Base-by-base conservation (phyloP, 257 asterid species). In the Fraxinus anomala region DNA sequence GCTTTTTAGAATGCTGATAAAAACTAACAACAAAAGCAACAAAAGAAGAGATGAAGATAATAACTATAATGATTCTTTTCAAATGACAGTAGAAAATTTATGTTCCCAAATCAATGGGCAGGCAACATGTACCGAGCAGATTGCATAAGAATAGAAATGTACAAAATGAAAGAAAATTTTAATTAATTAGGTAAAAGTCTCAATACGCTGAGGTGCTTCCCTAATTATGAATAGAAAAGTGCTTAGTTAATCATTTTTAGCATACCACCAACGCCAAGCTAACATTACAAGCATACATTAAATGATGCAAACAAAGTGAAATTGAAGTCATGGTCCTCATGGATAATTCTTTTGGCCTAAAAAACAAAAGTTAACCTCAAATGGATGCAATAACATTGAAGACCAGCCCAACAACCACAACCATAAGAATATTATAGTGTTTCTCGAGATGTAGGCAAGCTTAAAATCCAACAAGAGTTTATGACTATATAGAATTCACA, bases 21-120 rank as follows among this genome's bases (percentile, higher is more conserved):
- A 51, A 7, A 19, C 30, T 3, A 67, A 68, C 40, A 59, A 69
- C 77, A 59, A 78, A 37, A 66, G 19, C 51, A 71, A 28, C 70
- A 74, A 72, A 24, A 33, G 39, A 75, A 30, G 24, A 54, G 3
- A 54, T 17, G 65, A 54, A 54, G 5, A 42, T 12, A 42, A 54
- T 61, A 21, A 61, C 4, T 77, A 56, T 34, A 68, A 6, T 54
- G 31, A 28, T 23, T 72, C 77, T 31, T 21, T 36, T 26, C 30
- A 63, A 24, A 68, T 76, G 65, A 47, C 39, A 59, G 13, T 13
- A 56, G 69, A 68, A 66, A 72, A 2, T 36, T 23, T 61, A 21
- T 61, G 68, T 61, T 61, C 68, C 33, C 13, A 61, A 61, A 23
- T 61, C 13, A 24, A 9, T 21, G 31, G 31, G 30, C 13, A 5